These are phyloP conservation scores for Sphagnum fallax DNA, from an alignment of 228 moss, liverwort and hornwort genomes.

Conservation along the genomic window DNA sequence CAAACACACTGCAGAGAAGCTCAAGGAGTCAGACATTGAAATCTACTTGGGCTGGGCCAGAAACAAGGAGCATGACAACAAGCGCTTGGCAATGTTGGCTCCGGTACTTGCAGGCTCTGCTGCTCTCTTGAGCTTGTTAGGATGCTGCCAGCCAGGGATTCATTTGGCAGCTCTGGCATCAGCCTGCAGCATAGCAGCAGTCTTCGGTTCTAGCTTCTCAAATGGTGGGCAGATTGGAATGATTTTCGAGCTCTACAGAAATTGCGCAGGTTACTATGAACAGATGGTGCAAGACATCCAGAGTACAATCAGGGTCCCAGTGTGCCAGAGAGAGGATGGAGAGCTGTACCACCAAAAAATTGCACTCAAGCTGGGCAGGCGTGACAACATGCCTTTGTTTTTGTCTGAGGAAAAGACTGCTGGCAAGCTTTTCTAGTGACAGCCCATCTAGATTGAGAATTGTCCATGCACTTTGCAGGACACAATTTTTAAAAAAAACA, in stretches of 20 bases:
- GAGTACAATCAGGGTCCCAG: conserved; percentile 4
- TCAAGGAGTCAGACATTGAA: conserved; percentile 3
- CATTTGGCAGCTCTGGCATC: not conserved
- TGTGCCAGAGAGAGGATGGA: conserved; percentile 10
- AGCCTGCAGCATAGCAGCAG: no score
- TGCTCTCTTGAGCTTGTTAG: no score
- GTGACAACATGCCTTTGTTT: not conserved
- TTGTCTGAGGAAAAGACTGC: not conserved
- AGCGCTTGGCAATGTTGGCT: no score
- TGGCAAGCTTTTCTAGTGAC: conserved; percentile 13
- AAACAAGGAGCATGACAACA: no score
- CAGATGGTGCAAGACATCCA: conserved; percentile 18
- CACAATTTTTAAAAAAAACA: no score
- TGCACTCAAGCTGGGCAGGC: conserved; percentile 12
- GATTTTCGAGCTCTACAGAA: conserved; percentile 15
- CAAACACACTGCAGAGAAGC: not conserved
- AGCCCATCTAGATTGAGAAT: no score
- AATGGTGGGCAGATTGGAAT: conserved; percentile 17
- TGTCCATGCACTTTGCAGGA: no score
- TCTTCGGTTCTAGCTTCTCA: no score
- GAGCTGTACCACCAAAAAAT: conserved; percentile 9
- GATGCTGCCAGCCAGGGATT: not conserved
- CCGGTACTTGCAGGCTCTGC: no score
- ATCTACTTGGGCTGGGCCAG: not conserved
- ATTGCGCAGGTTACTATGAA: conserved; percentile 21